Evolutionary conservation across 176 grass and related monocot species (phyloP).

Genomic region (Secale cereale): DNA sequence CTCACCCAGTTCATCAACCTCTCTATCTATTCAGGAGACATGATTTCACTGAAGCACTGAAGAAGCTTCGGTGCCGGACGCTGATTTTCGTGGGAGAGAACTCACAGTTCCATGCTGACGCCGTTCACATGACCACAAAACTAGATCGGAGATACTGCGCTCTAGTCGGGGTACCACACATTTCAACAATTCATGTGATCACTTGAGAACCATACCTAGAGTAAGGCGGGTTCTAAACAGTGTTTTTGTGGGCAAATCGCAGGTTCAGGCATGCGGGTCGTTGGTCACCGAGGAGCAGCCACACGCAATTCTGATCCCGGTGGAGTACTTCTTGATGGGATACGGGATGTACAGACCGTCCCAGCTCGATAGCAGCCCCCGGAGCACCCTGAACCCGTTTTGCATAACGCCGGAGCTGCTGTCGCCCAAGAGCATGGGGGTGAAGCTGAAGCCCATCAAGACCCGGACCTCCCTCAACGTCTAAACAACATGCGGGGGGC

Average conservation of each 20-base stretch:
- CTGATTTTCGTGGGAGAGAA: slow-evolving; percentile 92
- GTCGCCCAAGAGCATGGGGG: slow-evolving; percentile 95
- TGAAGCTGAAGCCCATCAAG: slow-evolving; percentile 98
- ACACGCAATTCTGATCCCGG: slow-evolving; percentile 82
- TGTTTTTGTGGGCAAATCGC: slow-evolving; percentile 21
- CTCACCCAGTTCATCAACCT: too few species aligned
- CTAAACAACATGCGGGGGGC: slow-evolving; percentile 4
- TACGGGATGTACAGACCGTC: slow-evolving; percentile 78
- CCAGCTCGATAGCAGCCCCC: slow-evolving; percentile 58
- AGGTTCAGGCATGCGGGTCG: slow-evolving; percentile 92
- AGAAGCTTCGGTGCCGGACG: slow-evolving; percentile 79
- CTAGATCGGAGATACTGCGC: slow-evolving; percentile 73
- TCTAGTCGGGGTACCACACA: slow-evolving; percentile 66
- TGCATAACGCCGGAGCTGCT: slow-evolving; percentile 87
- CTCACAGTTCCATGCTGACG: slow-evolving; percentile 72
- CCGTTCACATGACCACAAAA: slow-evolving; percentile 86
- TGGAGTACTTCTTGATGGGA: slow-evolving; percentile 91
- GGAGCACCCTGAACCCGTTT: slow-evolving; percentile 71
- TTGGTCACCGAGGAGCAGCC: slow-evolving; percentile 92
- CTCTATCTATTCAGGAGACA: too few species aligned
- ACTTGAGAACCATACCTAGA: neutral
- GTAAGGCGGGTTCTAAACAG: neutral
- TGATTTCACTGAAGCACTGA: too few species aligned
- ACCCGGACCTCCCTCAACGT: slow-evolving; percentile 56
- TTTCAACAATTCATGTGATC: neutral